phyloP scores from a whole-genome alignment of 2,329 filamentous ascomycete species.

The Didymella glomerata region DNA sequence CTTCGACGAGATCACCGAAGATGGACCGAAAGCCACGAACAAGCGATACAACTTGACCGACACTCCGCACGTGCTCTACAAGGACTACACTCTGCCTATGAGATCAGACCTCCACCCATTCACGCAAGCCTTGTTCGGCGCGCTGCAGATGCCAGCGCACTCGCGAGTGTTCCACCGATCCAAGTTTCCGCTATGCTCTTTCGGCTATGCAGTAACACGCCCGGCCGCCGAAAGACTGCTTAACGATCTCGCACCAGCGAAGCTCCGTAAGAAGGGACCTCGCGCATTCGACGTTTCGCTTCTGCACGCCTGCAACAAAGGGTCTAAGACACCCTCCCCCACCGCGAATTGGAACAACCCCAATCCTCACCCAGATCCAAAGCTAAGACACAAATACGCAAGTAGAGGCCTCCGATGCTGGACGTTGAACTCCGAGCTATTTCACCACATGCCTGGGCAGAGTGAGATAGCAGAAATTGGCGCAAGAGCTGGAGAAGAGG shows the following conservation, averaged over 20 bases:
- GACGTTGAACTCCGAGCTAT: conserved; percentile 56
- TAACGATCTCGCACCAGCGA: conserved; percentile 50
- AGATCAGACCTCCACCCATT: conserved; percentile 52
- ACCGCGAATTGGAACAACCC: conserved; percentile 34
- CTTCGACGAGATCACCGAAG: conserved; percentile 45
- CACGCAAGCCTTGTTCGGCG: conserved; percentile 49
- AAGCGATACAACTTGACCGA: conserved; percentile 42
- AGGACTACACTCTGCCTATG: conserved; percentile 50
- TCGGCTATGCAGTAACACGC: conserved; percentile 56
- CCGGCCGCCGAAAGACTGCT: conserved; percentile 51
- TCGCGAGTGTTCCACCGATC: conserved; percentile 53
- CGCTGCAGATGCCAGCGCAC: conserved; percentile 48
- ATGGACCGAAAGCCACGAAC: conserved; percentile 35
- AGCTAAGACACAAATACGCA: conserved; percentile 40
- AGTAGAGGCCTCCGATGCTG: conserved; percentile 53
- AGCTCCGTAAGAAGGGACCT: conserved; percentile 37
- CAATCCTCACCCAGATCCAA: conserved; percentile 32
- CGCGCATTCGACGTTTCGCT: conserved; percentile 56
- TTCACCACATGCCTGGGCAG: conserved; percentile 54
- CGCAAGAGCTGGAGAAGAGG: conserved; percentile 38
- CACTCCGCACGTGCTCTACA: conserved; percentile 47
- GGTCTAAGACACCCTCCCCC: conserved; percentile 41
- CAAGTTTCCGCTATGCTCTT: conserved; percentile 56
- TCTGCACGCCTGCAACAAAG: conserved; percentile 52
- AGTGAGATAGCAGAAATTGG: conserved; percentile 51